Base-by-base conservation (phyloP, 1,284 basidiomycete genomes). In the Ceratobasidium sp. region DNA sequence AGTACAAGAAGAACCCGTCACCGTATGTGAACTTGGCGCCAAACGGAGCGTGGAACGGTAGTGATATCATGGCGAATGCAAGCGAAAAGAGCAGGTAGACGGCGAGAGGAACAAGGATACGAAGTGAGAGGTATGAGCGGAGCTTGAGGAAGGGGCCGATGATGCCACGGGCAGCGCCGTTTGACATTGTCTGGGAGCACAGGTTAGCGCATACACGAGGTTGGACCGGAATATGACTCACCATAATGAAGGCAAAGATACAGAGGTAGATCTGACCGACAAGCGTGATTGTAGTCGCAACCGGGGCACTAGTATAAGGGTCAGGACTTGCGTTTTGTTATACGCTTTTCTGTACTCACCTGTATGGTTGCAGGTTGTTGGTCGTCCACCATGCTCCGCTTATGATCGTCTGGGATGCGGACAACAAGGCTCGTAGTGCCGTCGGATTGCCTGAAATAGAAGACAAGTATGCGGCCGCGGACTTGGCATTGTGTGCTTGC, bases 191-290 rank as follows among this genome's bases (percentile, higher is more conserved):
- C 59, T 80, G 74, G 74, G 73, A 80, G 76, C 75, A 81, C 80
- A 5, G 78, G 45, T 46, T 46, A 46, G 45, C 45, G 45, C 45
- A 46, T 46, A 46, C 45, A 46, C n/a, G 3, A 5, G 3, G 4
- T 8, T 4, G n/a, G n/a, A 46, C 10, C n/a, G 16, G 4, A 6
- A 14, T 8, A 18, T 30, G 14, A 57, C 61, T 4, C 23, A 50
- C 32, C 32, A 34, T 39, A 39, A 71, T 76, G 46, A 80, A 79
- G 79, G 77, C 10, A 9, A 79, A 61, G 41, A 85, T 83, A 74
- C 81, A 77, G 74, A 83, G 78, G 79, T 84, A 85, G 72, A 85
- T 80, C 21, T 79, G 73, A 23, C 80, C 84, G 36, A 84, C 83
- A 26, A 85, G 81, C 3, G 83, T 81, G 52, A 84, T 80, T 0